A percentile compares a stretch with the other conserved stretches of the same genome.
These are phyloP conservation scores for Austroboletus eburneus DNA, from an alignment of 768 basidiomycete species.

Conservation along the genomic window DNA sequence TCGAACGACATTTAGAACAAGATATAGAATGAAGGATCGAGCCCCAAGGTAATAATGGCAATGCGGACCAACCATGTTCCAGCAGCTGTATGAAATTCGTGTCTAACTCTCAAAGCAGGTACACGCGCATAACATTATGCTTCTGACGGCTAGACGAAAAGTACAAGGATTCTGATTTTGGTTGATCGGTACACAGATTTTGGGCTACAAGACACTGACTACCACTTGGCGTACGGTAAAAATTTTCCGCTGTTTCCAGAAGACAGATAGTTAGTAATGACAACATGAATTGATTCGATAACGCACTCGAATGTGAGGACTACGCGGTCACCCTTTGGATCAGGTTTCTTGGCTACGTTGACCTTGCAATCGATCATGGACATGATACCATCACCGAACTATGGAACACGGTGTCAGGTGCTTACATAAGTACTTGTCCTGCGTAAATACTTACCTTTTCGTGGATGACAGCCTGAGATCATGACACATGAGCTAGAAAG, in stretches of 20 bases:
- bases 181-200: slow-evolving; percentile 1
- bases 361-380: slow-evolving; percentile 84
- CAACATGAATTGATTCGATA: neutral
- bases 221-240: slow-evolving; percentile 72
- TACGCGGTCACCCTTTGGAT: slow-evolving; percentile 78
- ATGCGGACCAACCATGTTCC: too few relatives aligned
- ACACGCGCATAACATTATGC: too few relatives aligned
- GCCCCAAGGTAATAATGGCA: too few relatives aligned
- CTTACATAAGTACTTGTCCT: too few relatives aligned
- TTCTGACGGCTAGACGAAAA: neutral
- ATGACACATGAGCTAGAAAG: neutral
- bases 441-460: slow-evolving; percentile 75
- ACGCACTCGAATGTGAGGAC: slow-evolving; percentile 77
- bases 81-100: too few relatives aligned
- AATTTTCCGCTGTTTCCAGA: slow-evolving; percentile 62
- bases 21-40: too few relatives aligned
- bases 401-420: neutral
- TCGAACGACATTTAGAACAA: too few relatives aligned
- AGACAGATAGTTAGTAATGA: slow-evolving; percentile 2
- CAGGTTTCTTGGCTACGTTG: slow-evolving; percentile 59
- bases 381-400: slow-evolving; percentile 89
- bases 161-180: too few relatives aligned
- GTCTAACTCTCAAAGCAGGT: too few relatives aligned
- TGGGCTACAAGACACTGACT: slow-evolving; percentile 8
- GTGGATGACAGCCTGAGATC: slow-evolving; percentile 60